A percentile compares a stretch with the other conserved stretches of the same genome.
phyloP scores from a whole-genome alignment of 352 stramenopile species.

The Plasmopara viticola region DNA sequence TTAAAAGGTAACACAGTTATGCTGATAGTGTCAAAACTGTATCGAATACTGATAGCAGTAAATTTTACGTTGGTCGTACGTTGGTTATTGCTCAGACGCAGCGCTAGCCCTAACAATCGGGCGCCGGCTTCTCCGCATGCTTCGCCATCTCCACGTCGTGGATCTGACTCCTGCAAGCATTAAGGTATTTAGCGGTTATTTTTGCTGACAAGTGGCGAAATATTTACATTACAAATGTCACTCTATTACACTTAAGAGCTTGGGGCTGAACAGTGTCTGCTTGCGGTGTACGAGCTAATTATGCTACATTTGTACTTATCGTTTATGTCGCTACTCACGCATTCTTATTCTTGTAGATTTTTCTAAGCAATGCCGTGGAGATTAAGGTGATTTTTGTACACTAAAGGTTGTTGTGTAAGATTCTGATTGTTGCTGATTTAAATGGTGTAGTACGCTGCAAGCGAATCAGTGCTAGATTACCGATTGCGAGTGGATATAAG shows the following conservation, averaged over 20 bases:
- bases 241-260: background rate
- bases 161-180: slow-evolving; percentile 19
- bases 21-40: background rate
- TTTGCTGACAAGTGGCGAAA: background rate
- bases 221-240: slow-evolving; percentile 5
- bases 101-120: slow-evolving; percentile 17
- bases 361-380: background rate
- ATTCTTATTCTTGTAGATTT: too few species aligned
- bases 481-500: slow-evolving; percentile 1
- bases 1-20: slow-evolving; percentile 8
- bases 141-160: slow-evolving; percentile 14
- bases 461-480: slow-evolving; percentile 6
- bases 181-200: slow-evolving; percentile 6
- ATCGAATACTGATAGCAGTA: background rate
- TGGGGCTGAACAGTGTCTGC: background rate
- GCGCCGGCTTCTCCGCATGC: slow-evolving; percentile 9
- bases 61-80: background rate
- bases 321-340: background rate
- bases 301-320: background rate
- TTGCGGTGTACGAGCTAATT: background rate
- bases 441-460: slow-evolving; percentile 17
- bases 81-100: slow-evolving; percentile 12
- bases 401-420: background rate
- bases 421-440: background rate
- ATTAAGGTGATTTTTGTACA: background rate